A percentile compares a stretch with the other conserved stretches of the same genome.
phyloP scores from a whole-genome alignment of 148 eudicot species.

The Cornus suecica region DNA sequence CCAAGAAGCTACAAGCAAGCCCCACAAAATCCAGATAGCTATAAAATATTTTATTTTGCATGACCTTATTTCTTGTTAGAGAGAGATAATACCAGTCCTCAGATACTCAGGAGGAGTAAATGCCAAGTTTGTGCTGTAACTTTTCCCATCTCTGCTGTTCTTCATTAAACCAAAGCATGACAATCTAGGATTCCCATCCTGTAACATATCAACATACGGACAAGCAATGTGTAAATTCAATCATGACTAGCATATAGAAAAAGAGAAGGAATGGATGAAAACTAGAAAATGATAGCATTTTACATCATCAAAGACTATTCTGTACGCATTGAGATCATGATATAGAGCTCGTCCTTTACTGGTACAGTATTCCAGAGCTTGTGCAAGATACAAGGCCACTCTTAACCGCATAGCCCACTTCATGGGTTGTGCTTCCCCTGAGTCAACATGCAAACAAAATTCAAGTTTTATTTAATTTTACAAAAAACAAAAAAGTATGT shows the following conservation, averaged over 20 bases:
- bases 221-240: neutral
- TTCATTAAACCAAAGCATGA: constrained; percentile 99
- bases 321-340: constrained; percentile 96
- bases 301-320: constrained; percentile 92
- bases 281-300: constrained; percentile 13
- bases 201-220: constrained; percentile 9
- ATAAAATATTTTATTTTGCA: neutral
- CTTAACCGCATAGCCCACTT: constrained; percentile 96
- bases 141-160: constrained; percentile 96
- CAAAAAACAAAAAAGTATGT: no score
- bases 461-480: neutral
- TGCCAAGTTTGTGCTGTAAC: constrained; percentile 96
- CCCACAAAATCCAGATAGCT: neutral
- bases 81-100: constrained; percentile 65
- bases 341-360: constrained; percentile 85
- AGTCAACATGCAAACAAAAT: constrained; percentile 19
- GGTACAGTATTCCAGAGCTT: constrained; percentile 92
- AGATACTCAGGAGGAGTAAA: constrained; percentile 97
- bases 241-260: neutral
- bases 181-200: constrained; percentile 88
- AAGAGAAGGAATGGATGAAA: neutral
- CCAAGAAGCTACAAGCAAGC: no score
- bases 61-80: neutral
- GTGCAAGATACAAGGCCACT: constrained; percentile 86
- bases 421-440: constrained; percentile 96